phyloP scores from a whole-genome alignment of 2,329 filamentous ascomycete genomes.

The Xylariaceae sp. region DNA sequence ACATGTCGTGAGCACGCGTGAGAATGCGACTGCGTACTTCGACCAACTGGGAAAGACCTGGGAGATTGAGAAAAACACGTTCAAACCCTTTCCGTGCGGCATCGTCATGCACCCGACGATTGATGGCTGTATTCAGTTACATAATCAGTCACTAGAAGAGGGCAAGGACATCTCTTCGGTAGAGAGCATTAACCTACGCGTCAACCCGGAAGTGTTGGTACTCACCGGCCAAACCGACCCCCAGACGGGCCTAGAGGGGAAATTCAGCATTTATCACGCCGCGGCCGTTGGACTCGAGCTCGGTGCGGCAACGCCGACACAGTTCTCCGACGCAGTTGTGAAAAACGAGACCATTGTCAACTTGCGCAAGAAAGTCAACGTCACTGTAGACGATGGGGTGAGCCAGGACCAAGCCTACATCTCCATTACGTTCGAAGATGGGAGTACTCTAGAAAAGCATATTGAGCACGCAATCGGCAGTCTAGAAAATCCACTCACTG shows the following conservation, averaged over 20 bases:
- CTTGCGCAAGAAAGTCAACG: slow-evolving; percentile 49
- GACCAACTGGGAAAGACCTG: slow-evolving; percentile 43
- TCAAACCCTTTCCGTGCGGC: slow-evolving; percentile 60
- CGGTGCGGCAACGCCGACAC: slow-evolving; percentile 52
- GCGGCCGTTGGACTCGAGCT: slow-evolving; percentile 53
- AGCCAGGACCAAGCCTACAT: slow-evolving; percentile 43
- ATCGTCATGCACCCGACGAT: slow-evolving; percentile 60
- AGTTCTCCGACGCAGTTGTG: slow-evolving; percentile 54
- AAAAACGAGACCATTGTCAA: slow-evolving; percentile 43
- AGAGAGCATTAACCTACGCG: slow-evolving; percentile 44
- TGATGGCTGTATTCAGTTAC: slow-evolving; percentile 52
- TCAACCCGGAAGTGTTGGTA: slow-evolving; percentile 56
- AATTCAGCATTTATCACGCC: slow-evolving; percentile 60
- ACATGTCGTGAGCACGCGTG: slow-evolving; percentile 50
- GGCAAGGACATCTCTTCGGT: slow-evolving; percentile 39
- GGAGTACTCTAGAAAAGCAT: slow-evolving; percentile 45
- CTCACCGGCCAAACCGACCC: slow-evolving; percentile 55
- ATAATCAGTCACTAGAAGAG: slow-evolving; percentile 39
- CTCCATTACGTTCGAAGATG: slow-evolving; percentile 41
- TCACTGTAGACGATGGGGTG: slow-evolving; percentile 44
- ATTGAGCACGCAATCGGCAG: slow-evolving; percentile 55
- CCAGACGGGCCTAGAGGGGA: slow-evolving; percentile 52
- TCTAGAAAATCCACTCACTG: slow-evolving; percentile 50
- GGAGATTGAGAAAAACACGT: slow-evolving; percentile 57
- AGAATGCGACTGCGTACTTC: slow-evolving; percentile 41